Conservation (phyloP, 805 yeast genomes). For the Saturnispora sekii region DNA sequence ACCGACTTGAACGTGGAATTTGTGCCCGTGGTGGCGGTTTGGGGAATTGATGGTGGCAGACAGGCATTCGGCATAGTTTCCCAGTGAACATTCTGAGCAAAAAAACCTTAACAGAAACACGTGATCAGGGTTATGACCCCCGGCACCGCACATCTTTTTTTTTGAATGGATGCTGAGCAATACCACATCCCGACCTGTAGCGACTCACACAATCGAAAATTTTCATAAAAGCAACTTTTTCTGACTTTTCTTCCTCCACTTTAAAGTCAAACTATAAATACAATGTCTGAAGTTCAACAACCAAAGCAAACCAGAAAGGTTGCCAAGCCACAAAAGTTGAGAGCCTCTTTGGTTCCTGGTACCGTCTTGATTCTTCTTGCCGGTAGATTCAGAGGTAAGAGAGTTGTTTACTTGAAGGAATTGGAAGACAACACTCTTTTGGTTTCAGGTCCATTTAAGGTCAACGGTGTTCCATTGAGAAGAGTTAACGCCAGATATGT, state of each 20-base stretch:
- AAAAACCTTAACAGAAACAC: slow-evolving; percentile 1
- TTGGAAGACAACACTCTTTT: slow-evolving; percentile 97
- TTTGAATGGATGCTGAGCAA: background rate
- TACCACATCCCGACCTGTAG: background rate
- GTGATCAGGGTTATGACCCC: slow-evolving; percentile 7
- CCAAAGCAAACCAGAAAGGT: slow-evolving; percentile 87
- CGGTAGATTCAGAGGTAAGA: slow-evolving; percentile 99
- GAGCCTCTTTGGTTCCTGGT: slow-evolving; percentile 49
- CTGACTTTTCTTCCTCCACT: background rate
- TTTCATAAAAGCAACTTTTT: background rate
- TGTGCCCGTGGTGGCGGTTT: slow-evolving; percentile 8
- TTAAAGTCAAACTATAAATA: background rate
- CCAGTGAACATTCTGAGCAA: background rate
- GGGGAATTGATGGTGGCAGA: background rate
- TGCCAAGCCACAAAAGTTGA: slow-evolving; percentile 87
- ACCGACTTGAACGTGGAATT: background rate
- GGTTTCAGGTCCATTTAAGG: slow-evolving; percentile 98
- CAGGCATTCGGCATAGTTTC: background rate
- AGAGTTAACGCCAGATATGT: slow-evolving; percentile 98
- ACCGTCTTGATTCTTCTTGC: slow-evolving; percentile 77
- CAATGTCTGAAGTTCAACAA: slow-evolving; percentile 57
- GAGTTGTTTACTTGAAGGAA: slow-evolving; percentile 95
- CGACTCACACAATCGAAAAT: background rate
- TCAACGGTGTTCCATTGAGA: slow-evolving; percentile 99
- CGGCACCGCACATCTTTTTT: slow-evolving; percentile 2